Base-by-base conservation (phyloP, 257 asterid genomes). In the Solanum verrucosum region DNA sequence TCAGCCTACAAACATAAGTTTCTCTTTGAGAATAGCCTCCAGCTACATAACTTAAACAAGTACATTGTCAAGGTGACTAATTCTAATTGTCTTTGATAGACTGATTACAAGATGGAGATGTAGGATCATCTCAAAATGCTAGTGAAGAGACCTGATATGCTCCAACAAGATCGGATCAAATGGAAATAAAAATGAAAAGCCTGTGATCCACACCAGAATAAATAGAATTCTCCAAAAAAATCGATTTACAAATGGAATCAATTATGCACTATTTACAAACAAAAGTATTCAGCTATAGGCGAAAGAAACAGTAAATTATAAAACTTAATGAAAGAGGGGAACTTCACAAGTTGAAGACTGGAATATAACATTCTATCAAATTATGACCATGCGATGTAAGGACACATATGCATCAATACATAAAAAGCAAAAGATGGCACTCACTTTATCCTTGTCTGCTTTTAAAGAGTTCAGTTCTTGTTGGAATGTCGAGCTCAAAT, bases 391-490 rank as follows among this genome's bases (percentile, higher is more conserved):
- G 11, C 70, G 20, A 49, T 82, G 70, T 18, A n/a, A 49, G 42
- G 86, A 35, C 85, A 82, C 70, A n/a, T 49, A 82, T 82, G 42
- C 86, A 49, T 82, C 70, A 82, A 31, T 82, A 82, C 70, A 10
- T 29, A 29, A 82, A 81, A 82, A 49, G 85, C 42, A 81, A 35
- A 34, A 23, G 4, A 52, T 68, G 83, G 7, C 84, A 92, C 98
- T 94, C 93, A 96, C 99, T 87, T 94, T 91, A 88, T 89, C 92
- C 87, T 92, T 95, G 88, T 92, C 95, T 11, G 78, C 94, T 91
- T 95, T 94, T 89, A 95, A 77, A 37, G 91, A 92, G 91, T 90
- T 92, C 91, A 97, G 88, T 93, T 97, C 99, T 88, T 90, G 93
- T 93, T 92, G 99, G 88, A 92, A 78, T 52, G 93, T 92, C 79